Conservation (phyloP, 805 yeast genomes). For the Debaryomyces hansenii region DNA sequence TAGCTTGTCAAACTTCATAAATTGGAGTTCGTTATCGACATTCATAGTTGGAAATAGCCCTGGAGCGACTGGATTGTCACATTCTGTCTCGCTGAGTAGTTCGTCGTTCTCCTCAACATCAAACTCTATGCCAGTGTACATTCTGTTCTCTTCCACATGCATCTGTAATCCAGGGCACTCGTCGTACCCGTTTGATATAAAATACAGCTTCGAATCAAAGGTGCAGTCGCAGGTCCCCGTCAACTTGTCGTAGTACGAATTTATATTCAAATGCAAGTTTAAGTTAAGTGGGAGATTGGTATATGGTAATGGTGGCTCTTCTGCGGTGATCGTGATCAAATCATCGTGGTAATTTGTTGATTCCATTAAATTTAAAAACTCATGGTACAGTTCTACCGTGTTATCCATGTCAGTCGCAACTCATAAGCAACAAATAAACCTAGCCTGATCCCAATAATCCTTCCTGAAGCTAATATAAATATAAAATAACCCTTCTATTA, state of each 20-base stretch:
- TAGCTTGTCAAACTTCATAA: slow-evolving; percentile 23
- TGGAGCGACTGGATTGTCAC: slow-evolving; percentile 28
- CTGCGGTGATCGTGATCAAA: slow-evolving; percentile 7
- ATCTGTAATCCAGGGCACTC: background rate
- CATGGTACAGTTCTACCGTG: slow-evolving; percentile 25
- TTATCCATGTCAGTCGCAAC: background rate
- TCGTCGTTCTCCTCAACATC: slow-evolving; percentile 11
- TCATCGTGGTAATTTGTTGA: slow-evolving; percentile 15
- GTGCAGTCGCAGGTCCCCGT: background rate
- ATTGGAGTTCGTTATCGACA: slow-evolving; percentile 20
- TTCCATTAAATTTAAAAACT: slow-evolving; percentile 24
- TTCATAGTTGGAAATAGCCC: slow-evolving; percentile 38
- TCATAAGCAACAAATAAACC: background rate
- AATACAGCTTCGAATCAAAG: background rate
- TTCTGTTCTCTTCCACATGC: slow-evolving; percentile 2
- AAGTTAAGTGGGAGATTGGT: slow-evolving; percentile 4
- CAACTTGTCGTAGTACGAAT: slow-evolving; percentile 6
- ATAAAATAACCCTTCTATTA: too few relatives aligned
- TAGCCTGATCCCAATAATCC: too few relatives aligned
- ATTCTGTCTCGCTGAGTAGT: slow-evolving; percentile 1
- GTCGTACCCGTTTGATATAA: background rate
- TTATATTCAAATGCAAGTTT: slow-evolving; percentile 8
- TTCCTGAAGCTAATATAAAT: too few relatives aligned
- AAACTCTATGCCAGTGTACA: background rate
- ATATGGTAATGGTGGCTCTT: slow-evolving; percentile 3